Conservation (phyloP, 176 grass and related monocot genomes). For the Urochloa ruziziensis region DNA sequence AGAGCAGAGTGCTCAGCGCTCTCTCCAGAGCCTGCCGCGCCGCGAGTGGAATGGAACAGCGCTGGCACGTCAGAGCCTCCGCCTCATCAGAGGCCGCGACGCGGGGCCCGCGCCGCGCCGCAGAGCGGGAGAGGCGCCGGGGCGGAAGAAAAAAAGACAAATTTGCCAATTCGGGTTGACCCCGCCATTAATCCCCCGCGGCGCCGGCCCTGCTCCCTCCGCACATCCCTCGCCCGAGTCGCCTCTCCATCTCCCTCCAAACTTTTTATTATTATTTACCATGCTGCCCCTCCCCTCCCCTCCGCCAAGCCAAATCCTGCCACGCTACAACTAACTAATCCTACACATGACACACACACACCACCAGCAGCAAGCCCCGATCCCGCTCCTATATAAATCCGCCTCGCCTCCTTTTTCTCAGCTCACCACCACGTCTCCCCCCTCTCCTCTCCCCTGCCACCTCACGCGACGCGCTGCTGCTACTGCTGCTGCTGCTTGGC, state of each 20-base stretch:
- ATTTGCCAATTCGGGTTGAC: slow-evolving; percentile 60
- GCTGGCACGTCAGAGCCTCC: too few species aligned
- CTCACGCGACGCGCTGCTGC: slow-evolving; percentile 22
- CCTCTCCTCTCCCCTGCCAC: slow-evolving; percentile 10
- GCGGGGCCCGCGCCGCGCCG: too few species aligned
- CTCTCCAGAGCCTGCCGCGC: background rate
- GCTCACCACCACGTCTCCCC: slow-evolving; percentile 36
- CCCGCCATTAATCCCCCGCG: slow-evolving; percentile 43
- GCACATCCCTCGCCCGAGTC: background rate
- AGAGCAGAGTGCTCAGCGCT: background rate
- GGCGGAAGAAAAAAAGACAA: slow-evolving; percentile 23
- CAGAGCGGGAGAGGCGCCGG: too few species aligned
- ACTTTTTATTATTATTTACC: slow-evolving; percentile 14
- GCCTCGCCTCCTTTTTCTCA: slow-evolving; percentile 7
- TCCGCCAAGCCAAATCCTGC: background rate
- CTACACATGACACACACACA: background rate
- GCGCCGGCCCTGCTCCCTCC: slow-evolving; percentile 61
- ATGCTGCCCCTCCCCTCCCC: background rate
- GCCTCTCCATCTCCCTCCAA: too few species aligned
- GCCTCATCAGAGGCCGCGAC: too few species aligned
- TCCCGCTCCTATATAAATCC: slow-evolving; percentile 39
- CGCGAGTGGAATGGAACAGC: too few species aligned
- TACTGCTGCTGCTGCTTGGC: background rate
- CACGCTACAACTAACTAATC: background rate
- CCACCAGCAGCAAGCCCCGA: background rate